Evolutionary conservation across 257 asterid species (phyloP), one percentile per base, ranked within the genome.

Genomic region (Mentha longifolia): DNA sequence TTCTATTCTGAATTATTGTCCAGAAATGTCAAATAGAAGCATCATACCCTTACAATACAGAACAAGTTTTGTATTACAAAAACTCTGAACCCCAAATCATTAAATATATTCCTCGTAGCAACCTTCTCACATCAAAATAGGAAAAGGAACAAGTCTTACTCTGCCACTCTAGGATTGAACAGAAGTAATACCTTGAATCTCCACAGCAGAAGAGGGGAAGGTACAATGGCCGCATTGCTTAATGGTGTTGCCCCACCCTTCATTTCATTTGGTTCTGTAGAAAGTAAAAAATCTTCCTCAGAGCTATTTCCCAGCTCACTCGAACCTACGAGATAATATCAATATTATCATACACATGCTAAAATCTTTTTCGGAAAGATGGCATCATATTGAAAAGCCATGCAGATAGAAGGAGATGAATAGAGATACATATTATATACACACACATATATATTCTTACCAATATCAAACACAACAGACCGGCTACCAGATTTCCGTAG

Each of bases 401-500:
- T 68, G 46, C 3, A 67, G 28, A 20, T 39, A 46, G 19, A 16
- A 59, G 63, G 12, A 59, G 12, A 10, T 12, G 65, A 49, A 55
- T 28, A 52, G 52, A 45, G 55, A 57, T 46, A 52, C 52, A 35
- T 45, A 52, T 61, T 28, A 33, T 1, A 33, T 8, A 33, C 8
- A 33, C 39, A 33, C 8, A 33, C 39, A 33, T 4, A 33, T 33
- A 33, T 33, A 42, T 33, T 74, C 82, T 76, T 80, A 93, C 98
- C 96, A 78, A 82, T 74, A 82, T 91, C 97, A 79, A 74, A 86
- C 73, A 92, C 89, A 84, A 87, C 91, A 25, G 89, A 82, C 67
- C 98, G 87, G 84, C 98, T 95, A 71, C 99, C 98, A 72, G 99
- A 95, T 79, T 86, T 95, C 80, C 97, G 83, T 62, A 95, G 73